phyloP scores from a whole-genome alignment of 495 filamentous ascomycete species.

The Clavariopsis aquatica region DNA sequence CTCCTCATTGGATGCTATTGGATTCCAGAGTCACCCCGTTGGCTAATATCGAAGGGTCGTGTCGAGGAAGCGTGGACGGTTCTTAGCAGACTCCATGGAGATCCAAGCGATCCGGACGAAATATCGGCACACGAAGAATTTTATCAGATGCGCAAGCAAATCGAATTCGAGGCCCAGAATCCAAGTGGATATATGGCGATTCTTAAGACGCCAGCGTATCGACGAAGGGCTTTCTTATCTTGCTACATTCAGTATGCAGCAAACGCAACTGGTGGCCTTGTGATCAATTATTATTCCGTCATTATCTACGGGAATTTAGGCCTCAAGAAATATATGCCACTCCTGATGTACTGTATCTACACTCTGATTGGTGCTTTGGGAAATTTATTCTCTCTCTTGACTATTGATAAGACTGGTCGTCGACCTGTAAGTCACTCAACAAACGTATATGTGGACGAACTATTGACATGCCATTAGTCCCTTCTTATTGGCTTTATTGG shows the following conservation, averaged over 20 bases:
- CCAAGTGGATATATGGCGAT: conserved; percentile 35
- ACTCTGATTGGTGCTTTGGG: conserved; percentile 39
- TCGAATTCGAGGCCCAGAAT: conserved; percentile 35
- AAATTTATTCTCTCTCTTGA: conserved; percentile 37
- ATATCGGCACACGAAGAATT: conserved; percentile 39
- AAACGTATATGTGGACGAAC: neutral
- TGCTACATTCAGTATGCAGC: conserved; percentile 38
- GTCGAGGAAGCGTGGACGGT: conserved; percentile 54
- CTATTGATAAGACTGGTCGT: conserved; percentile 37
- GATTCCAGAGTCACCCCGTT: conserved; percentile 65
- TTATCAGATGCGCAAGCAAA: conserved; percentile 35
- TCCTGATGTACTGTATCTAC: conserved; percentile 38
- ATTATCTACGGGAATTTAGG: conserved; percentile 39
- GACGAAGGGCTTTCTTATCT: conserved; percentile 38
- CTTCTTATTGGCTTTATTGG: conserved; percentile 39
- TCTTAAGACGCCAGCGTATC: conserved; percentile 31
- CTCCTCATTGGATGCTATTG: conserved; percentile 56
- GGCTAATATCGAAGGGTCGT: conserved; percentile 57
- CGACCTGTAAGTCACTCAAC: conserved; percentile 28
- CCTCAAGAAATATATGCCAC: conserved; percentile 28
- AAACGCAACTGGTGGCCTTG: conserved; percentile 36
- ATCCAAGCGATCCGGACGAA: conserved; percentile 23
- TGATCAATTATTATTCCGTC: conserved; percentile 37
- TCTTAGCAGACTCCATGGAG: conserved; percentile 46
- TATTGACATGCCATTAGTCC: conserved; percentile 15